phyloP scores from a whole-genome alignment of 306 rosid species.

The Pyrus pyrifolia region DNA sequence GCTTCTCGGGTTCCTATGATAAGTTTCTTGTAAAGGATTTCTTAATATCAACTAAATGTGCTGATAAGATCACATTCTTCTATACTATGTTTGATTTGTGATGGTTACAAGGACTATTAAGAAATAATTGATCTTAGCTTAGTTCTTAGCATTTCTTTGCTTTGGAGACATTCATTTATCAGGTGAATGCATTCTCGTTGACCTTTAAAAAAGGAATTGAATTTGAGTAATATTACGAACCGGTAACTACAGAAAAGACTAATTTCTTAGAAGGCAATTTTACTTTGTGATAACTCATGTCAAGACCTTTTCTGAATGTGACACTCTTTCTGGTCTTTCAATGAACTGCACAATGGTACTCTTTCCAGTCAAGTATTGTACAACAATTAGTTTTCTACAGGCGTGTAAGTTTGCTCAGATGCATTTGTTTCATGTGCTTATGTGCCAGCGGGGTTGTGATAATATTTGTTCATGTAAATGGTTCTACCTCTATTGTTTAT shows the following conservation, averaged over 20 bases:
- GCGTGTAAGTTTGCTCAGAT: not conserved
- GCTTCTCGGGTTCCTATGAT: not conserved
- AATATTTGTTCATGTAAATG: not conserved
- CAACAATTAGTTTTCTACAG: not conserved
- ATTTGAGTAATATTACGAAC: not conserved
- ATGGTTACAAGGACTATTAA: not conserved
- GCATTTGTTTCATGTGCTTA: not conserved
- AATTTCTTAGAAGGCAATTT: not conserved
- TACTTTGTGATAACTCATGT: not conserved
- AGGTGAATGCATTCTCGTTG: not conserved
- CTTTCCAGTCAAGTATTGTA: not conserved
- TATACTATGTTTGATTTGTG: conserved; percentile 1
- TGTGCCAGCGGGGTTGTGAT: not conserved
- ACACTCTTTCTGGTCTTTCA: not conserved
- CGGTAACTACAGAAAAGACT: not conserved
- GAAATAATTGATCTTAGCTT: not conserved
- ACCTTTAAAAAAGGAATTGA: not conserved
- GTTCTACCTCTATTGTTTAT: not conserved
- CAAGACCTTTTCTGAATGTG: not conserved
- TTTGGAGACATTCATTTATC: not conserved
- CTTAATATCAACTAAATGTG: not conserved
- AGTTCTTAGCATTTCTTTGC: not conserved
- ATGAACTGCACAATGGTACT: not conserved
- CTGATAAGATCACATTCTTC: not conserved
- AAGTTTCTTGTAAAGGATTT: not conserved